A percentile compares a stretch with the other conserved stretches of the same genome.
These are phyloP conservation scores for Cyclostephanos invisitatus DNA, from an alignment of 108 stramenopile species.

Conservation along the genomic window DNA sequence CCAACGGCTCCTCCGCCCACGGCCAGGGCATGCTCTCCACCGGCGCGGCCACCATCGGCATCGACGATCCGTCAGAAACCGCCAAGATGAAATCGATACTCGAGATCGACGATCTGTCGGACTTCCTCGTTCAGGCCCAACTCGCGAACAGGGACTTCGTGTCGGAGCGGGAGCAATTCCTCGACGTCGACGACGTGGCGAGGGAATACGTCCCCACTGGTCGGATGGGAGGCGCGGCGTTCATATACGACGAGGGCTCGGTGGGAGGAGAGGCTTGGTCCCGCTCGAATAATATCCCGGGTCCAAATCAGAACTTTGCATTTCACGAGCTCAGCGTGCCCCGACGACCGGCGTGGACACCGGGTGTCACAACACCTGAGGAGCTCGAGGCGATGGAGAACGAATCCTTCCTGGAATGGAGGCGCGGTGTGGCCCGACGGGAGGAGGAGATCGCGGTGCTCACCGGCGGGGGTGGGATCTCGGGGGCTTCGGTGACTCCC, in stretches of 20 bases:
- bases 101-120: slow-evolving; percentile 90
- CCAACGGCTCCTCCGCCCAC: slow-evolving; percentile 61
- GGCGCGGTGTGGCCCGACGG: slow-evolving; percentile 85
- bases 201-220: slow-evolving; percentile 35
- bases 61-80: slow-evolving; percentile 38
- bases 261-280: not conserved
- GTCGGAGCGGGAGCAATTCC: slow-evolving; percentile 75
- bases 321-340: slow-evolving; percentile 93
- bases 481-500: slow-evolving; percentile 83
- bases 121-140: slow-evolving; percentile 92
- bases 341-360: slow-evolving; percentile 89
- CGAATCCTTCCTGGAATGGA: slow-evolving; percentile 93
- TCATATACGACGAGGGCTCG: slow-evolving; percentile 29
- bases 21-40: slow-evolving; percentile 80
- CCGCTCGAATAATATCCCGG: slow-evolving; percentile 9
- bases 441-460: slow-evolving; percentile 78
- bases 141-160: slow-evolving; percentile 91
- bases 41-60: slow-evolving; percentile 70
- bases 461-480: slow-evolving; percentile 36
- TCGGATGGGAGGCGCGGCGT: slow-evolving; percentile 16
- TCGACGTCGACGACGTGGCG: slow-evolving; percentile 38
- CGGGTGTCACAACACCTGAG: slow-evolving; percentile 82
- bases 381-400: slow-evolving; percentile 90
- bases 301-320: slow-evolving; percentile 59
- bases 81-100: slow-evolving; percentile 77